Conservation (phyloP, 768 basidiomycete species). For the Atractiella rhizophila region DNA sequence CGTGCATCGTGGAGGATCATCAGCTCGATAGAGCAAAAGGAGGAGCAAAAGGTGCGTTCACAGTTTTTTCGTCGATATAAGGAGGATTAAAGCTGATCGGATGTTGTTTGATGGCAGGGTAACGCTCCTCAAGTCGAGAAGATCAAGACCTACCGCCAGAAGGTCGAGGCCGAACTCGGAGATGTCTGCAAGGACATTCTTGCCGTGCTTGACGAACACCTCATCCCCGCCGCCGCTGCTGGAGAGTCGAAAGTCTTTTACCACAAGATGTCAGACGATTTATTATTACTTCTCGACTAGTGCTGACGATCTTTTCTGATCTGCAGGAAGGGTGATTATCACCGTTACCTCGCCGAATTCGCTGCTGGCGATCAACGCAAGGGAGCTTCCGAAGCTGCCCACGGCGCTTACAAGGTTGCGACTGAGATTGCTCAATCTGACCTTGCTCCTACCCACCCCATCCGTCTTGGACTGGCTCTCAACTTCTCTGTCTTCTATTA, state of each 20-base stretch:
- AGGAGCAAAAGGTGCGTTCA: slow-evolving; percentile 31
- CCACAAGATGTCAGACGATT: slow-evolving; percentile 74
- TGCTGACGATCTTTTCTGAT: neutral
- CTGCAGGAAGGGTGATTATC: slow-evolving; percentile 75
- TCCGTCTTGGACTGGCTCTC: slow-evolving; percentile 88
- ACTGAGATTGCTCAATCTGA: slow-evolving; percentile 50
- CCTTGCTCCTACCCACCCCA: slow-evolving; percentile 78
- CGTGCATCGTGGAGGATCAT: slow-evolving; percentile 98
- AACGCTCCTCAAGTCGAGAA: slow-evolving; percentile 84
- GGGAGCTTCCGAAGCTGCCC: slow-evolving; percentile 86
- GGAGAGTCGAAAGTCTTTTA: slow-evolving; percentile 92
- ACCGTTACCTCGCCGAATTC: slow-evolving; percentile 96
- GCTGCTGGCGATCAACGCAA: slow-evolving; percentile 94
- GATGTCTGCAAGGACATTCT: slow-evolving; percentile 78
- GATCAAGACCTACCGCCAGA: slow-evolving; percentile 44
- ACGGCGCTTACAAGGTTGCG: slow-evolving; percentile 90
- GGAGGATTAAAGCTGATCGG: neutral
- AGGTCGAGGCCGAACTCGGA: slow-evolving; percentile 64
- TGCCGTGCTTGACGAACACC: slow-evolving; percentile 58
- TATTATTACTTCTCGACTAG: neutral
- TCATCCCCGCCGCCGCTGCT: slow-evolving; percentile 83
- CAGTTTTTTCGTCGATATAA: neutral
- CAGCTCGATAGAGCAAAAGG: slow-evolving; percentile 95
- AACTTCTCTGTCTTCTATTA: slow-evolving; percentile 99
- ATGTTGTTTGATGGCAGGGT: slow-evolving; percentile 39